A percentile compares a stretch with the other conserved stretches of the same genome.
Evolutionary conservation across 2,329 filamentous ascomycete genomes (phyloP).

Genomic region (Xylaria sp.): DNA sequence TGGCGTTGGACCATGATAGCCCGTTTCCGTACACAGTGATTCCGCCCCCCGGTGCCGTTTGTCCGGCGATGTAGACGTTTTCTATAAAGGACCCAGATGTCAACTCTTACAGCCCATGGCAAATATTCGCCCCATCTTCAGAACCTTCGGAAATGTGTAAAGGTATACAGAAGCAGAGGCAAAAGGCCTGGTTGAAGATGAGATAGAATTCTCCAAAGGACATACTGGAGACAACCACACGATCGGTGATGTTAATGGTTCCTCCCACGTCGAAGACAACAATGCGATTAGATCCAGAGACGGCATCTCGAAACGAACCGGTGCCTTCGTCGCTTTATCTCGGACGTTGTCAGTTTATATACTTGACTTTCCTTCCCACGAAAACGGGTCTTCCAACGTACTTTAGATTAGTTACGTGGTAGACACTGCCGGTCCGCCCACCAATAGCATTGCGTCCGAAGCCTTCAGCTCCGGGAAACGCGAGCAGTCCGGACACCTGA

Average conservation of each 20-base stretch:
- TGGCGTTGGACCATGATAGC: slow-evolving; percentile 62
- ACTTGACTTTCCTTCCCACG: neutral
- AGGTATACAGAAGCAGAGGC: neutral
- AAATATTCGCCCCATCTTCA: neutral
- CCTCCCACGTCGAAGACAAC: slow-evolving; percentile 63
- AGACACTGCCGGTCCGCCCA: slow-evolving; percentile 59
- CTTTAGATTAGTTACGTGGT: slow-evolving; percentile 61
- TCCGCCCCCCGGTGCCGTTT: slow-evolving; percentile 61
- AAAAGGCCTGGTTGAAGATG: neutral
- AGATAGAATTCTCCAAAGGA: neutral
- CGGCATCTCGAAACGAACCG: slow-evolving; percentile 63
- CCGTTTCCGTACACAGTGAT: slow-evolving; percentile 67
- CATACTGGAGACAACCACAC: slow-evolving; percentile 57
- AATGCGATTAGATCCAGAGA: slow-evolving; percentile 60
- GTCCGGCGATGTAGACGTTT: slow-evolving; percentile 61
- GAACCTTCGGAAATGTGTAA: neutral
- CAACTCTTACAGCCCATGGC: neutral
- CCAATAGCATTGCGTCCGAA: slow-evolving; percentile 60
- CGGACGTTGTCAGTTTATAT: neutral
- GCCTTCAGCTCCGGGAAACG: slow-evolving; percentile 63
- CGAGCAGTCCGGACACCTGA: slow-evolving; percentile 41
- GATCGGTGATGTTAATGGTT: slow-evolving; percentile 59
- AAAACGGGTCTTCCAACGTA: slow-evolving; percentile 20
- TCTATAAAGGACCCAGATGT: slow-evolving; percentile 36
- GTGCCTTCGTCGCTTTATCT: slow-evolving; percentile 55